phyloP scores from a whole-genome alignment of 495 filamentous ascomycete genomes.

The Aspergillus diversus region DNA sequence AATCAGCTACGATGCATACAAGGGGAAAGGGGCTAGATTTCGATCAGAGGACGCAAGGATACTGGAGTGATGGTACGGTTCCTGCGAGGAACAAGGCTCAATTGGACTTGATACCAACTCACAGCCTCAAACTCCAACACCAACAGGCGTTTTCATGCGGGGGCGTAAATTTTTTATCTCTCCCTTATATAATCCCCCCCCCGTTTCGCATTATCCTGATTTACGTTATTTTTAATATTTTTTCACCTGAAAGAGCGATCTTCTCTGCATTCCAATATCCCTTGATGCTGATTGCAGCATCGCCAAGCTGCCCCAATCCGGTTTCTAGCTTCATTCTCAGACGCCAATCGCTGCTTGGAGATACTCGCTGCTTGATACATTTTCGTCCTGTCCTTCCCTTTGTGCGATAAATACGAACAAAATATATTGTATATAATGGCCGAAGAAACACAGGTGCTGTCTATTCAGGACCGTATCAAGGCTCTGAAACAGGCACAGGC shows the following conservation, averaged over 20 bases:
- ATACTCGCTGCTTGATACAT: background rate
- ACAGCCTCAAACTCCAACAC: background rate
- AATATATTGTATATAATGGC: slow-evolving; percentile 20
- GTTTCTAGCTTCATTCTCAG: background rate
- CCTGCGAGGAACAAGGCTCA: background rate
- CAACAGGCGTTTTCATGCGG: background rate
- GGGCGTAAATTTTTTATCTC: background rate
- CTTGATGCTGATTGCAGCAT: background rate
- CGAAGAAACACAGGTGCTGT: slow-evolving; percentile 49
- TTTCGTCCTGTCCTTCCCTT: background rate
- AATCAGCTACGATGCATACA: background rate
- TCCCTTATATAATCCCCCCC: background rate
- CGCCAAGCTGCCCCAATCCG: background rate
- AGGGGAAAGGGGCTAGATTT: background rate
- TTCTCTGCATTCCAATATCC: background rate
- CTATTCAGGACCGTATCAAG: slow-evolving; percentile 63
- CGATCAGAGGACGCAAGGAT: background rate
- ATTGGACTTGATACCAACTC: background rate
- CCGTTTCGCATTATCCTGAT: background rate
- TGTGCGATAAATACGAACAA: no score
- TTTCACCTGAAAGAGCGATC: background rate
- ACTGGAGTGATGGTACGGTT: background rate
- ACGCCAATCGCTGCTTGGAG: background rate
- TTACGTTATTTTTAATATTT: background rate
- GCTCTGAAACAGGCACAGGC: slow-evolving; percentile 61